Percentiles rank a stretch among this genome's conserved stretches.
phyloP scores from a whole-genome alignment of 257 asterid genomes.

The Petrea volubilis region DNA sequence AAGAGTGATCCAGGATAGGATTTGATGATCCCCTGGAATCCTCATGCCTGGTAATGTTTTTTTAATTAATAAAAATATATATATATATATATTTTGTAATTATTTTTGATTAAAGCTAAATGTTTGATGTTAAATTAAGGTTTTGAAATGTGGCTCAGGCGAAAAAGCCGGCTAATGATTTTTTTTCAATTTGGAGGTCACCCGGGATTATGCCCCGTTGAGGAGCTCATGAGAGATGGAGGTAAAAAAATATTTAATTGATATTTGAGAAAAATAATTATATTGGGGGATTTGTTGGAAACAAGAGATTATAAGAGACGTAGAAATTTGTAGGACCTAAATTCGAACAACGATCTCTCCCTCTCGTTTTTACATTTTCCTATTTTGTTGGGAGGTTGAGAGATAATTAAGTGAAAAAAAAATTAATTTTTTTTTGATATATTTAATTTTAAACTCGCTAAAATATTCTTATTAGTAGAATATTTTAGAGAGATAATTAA shows the following conservation, averaged over 20 bases:
- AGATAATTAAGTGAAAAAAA: slow-evolving; percentile 33
- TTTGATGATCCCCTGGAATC: slow-evolving; percentile 42
- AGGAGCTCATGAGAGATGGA: slow-evolving; percentile 32
- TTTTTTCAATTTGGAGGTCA: slow-evolving; percentile 17
- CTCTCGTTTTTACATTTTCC: slow-evolving; percentile 40
- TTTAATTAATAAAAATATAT: neutral
- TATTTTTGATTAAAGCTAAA: too few species aligned
- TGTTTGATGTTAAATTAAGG: neutral
- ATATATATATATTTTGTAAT: neutral
- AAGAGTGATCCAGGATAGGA: slow-evolving; percentile 25
- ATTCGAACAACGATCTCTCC: slow-evolving; percentile 47
- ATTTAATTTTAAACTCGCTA: too few species aligned
- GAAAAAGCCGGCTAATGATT: slow-evolving; percentile 2
- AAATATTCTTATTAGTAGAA: too few species aligned
- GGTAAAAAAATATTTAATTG: neutral
- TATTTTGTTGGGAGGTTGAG: slow-evolving; percentile 23
- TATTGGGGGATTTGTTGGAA: slow-evolving; percentile 20
- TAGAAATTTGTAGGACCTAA: slow-evolving; percentile 31
- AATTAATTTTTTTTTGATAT: too few species aligned
- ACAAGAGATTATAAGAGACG: slow-evolving; percentile 35
- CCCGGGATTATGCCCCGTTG: slow-evolving; percentile 73
- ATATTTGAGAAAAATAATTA: slow-evolving; percentile 28
- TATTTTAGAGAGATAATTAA: too few species aligned
- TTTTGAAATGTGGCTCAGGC: slow-evolving; percentile 19
- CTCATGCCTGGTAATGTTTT: slow-evolving; percentile 27